Base-by-base conservation (phyloP, 768 basidiomycete genomes). In the Leccinum arenicola region DNA sequence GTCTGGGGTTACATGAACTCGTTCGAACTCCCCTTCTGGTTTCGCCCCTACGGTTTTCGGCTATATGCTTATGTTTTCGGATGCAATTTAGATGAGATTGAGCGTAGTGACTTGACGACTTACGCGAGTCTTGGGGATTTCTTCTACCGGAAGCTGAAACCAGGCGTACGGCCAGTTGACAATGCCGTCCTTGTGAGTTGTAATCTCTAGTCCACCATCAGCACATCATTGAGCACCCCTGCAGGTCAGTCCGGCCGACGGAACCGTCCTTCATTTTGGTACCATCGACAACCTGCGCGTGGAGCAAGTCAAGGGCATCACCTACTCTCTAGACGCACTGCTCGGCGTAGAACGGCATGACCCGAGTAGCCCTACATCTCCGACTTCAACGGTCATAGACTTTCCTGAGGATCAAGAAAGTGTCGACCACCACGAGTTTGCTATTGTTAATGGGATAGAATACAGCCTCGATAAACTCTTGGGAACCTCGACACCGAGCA, bases 241-340 rank as follows among this genome's bases (percentile, higher is more conserved):
- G 6, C 66, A 91, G 89, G 89, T 96, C 60, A 94, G 91, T 61
- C 97, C 97, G 1, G 95, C 97, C 1, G 97, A 99, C 65, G 97
- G 97, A 3, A 88, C 81, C 0, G 83, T 99, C 2, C 80, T 98
- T 27, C 96, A 98, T 71, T 94, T 95, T 65, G 97, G 97, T 35
- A 85, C 84, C 1, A 90, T 99, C 62, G 83, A 78, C 36, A 84
- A 85, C 64, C 78, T 85, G 52, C 84, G 84, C 27, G 92, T 99
- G 54, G 95, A 97, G 70, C 95, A 98, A 74, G 93, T 99, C 69
- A 99, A 99, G 74, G 97, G 97, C 15, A 89, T 96, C 62, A 97
- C 94, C 0, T 99, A 99, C 69, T 97, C 95, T 1, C 83, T 99
- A 12, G 91, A 97, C 61, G 95, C 95, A 0, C 79, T 99, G 0